Conservation (phyloP, 2,329 filamentous ascomycete species). For the Pezicula neosporulosa region DNA sequence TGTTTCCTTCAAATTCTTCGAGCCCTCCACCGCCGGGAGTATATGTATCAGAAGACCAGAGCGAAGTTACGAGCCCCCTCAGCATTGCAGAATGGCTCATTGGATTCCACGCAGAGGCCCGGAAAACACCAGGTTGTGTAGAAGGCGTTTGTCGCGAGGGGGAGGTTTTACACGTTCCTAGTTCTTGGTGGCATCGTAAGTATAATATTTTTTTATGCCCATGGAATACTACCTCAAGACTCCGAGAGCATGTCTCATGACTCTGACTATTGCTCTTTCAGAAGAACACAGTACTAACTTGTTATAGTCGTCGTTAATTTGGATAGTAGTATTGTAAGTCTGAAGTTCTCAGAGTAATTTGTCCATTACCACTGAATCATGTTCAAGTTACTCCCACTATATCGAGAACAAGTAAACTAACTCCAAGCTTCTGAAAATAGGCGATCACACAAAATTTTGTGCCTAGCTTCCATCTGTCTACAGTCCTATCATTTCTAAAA, state of each 20-base stretch:
- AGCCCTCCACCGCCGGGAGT: constrained; percentile 70
- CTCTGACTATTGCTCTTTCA: too few relatives aligned
- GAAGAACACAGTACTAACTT: too few relatives aligned
- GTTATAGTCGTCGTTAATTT: constrained; percentile 74
- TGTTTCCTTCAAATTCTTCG: constrained; percentile 72
- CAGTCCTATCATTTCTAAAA: constrained; percentile 75
- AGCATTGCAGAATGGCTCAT: constrained; percentile 97
- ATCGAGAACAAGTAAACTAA: too few relatives aligned
- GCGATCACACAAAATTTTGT: constrained; percentile 94
- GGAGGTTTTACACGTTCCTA: constrained; percentile 88
- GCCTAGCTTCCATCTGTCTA: constrained; percentile 64
- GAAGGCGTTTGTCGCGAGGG: constrained; percentile 83
- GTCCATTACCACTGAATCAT: too few relatives aligned
- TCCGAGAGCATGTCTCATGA: too few relatives aligned
- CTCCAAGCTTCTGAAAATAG: too few relatives aligned
- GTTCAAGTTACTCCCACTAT: too few relatives aligned
- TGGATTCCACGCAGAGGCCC: constrained; percentile 81
- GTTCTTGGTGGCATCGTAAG: constrained; percentile 82
- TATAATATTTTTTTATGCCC: too few relatives aligned
- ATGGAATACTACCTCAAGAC: too few relatives aligned
- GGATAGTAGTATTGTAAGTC: constrained; percentile 64
- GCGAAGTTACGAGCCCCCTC: constrained; percentile 88
- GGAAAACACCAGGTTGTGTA: constrained; percentile 69
- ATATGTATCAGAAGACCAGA: constrained; percentile 83
- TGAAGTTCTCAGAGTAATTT: too few relatives aligned